These are phyloP conservation scores for Starmerella cellae DNA, from an alignment of 805 yeast species.

Conservation along the genomic window DNA sequence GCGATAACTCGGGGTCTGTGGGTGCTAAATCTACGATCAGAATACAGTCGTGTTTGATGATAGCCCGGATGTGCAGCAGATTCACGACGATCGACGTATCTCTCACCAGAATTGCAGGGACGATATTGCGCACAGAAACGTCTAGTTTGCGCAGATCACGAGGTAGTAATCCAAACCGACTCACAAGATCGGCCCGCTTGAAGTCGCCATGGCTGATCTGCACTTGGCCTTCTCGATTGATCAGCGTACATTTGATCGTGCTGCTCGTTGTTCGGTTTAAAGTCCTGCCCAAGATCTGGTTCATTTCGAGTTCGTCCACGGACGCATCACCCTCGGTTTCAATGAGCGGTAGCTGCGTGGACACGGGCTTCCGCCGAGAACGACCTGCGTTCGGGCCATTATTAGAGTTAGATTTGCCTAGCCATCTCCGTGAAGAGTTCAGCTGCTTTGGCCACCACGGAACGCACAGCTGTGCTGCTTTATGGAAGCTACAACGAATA, in stretches of 20 bases:
- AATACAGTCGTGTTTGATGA: slow-evolving; percentile 67
- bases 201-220: slow-evolving; percentile 57
- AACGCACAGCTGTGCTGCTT: neutral
- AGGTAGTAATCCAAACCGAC: slow-evolving; percentile 68
- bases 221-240: slow-evolving; percentile 57
- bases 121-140: slow-evolving; percentile 64
- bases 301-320: slow-evolving; percentile 17
- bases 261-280: slow-evolving; percentile 20
- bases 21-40: slow-evolving; percentile 60
- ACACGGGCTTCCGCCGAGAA: too few relatives aligned
- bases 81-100: slow-evolving; percentile 66
- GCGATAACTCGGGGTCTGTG: slow-evolving; percentile 40
- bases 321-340: neutral
- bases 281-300: slow-evolving; percentile 20
- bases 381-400: too few relatives aligned
- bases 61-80: slow-evolving; percentile 75
- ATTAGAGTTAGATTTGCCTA: neutral
- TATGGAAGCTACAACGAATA: too few relatives aligned
- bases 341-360: neutral
- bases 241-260: slow-evolving; percentile 66
- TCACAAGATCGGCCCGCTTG: slow-evolving; percentile 58
- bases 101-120: slow-evolving; percentile 78
- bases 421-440: neutral
- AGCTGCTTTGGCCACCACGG: neutral
- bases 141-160: slow-evolving; percentile 86